phyloP scores from a whole-genome alignment of 169 alveolate genomes.

The Miamiensis avidus region DNA sequence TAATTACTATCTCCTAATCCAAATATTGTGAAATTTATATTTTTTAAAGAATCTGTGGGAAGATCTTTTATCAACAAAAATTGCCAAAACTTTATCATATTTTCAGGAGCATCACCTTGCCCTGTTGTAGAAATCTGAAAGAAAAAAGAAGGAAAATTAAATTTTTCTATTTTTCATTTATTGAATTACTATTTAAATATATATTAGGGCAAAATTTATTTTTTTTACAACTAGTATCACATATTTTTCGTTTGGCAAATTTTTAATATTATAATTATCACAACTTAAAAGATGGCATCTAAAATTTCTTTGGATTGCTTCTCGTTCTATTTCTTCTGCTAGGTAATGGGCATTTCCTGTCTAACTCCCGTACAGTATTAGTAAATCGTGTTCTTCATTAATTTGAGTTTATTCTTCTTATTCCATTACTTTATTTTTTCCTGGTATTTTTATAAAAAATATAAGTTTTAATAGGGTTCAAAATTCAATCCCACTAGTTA shows the following conservation, averaged over 20 bases:
- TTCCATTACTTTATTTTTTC: not conserved
- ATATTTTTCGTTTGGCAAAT: conserved; percentile 57
- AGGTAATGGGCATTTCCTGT: conserved; percentile 70
- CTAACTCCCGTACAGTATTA: conserved; percentile 70
- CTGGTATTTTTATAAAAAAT: no score
- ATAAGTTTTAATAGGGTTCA: no score
- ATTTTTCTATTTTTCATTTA: no score
- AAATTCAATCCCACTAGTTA: no score
- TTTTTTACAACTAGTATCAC: conserved; percentile 59
- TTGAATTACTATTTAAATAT: no score
- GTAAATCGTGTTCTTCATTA: not conserved
- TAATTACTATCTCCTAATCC: conserved; percentile 87
- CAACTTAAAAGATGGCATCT: conserved; percentile 35
- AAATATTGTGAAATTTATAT: conserved; percentile 69
- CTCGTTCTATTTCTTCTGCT: conserved; percentile 69
- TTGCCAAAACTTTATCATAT: conserved; percentile 60
- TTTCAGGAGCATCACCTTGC: conserved; percentile 72
- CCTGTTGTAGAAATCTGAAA: conserved; percentile 70
- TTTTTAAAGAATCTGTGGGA: conserved; percentile 52
- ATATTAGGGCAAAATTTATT: no score
- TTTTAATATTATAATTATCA: conserved; percentile 41
- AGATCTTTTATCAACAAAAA: conserved; percentile 56
- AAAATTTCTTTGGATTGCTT: conserved; percentile 29
- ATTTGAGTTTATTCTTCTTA: not conserved
- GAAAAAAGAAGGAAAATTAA: no score